These are phyloP conservation scores for Termitomyces sp. DNA, from an alignment of 768 basidiomycete species.

Conservation along the genomic window DNA sequence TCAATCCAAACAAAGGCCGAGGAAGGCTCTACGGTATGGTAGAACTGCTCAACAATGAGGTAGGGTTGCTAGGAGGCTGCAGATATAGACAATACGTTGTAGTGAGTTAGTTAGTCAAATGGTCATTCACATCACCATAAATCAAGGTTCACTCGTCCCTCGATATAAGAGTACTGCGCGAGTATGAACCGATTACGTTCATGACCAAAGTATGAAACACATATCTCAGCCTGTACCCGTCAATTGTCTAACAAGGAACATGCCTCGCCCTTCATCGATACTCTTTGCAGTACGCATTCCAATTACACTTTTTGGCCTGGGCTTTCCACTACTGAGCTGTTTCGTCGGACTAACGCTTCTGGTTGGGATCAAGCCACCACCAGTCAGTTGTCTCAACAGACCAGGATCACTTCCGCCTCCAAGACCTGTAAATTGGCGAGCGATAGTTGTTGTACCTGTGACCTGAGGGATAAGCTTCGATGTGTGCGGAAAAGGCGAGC, in stretches of 20 bases:
- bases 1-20: too few relatives aligned
- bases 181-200: too few relatives aligned
- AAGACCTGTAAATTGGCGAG: slow-evolving; percentile 69
- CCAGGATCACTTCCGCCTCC: slow-evolving; percentile 33
- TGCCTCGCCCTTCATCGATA: slow-evolving; percentile 62
- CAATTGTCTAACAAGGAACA: slow-evolving; percentile 76
- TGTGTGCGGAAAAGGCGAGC: slow-evolving; percentile 37
- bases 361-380: slow-evolving; percentile 61
- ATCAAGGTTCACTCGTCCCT: too few relatives aligned
- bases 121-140: too few relatives aligned
- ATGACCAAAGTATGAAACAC: background rate
- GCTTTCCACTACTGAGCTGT: slow-evolving; percentile 43
- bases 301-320: slow-evolving; percentile 75
- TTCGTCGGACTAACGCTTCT: slow-evolving; percentile 77
- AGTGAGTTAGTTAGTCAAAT: too few relatives aligned
- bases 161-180: too few relatives aligned
- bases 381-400: slow-evolving; percentile 55
- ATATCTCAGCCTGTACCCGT: slow-evolving; percentile 42
- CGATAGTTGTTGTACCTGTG: slow-evolving; percentile 69
- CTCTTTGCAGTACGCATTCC: slow-evolving; percentile 61
- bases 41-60: too few relatives aligned
- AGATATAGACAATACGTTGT: too few relatives aligned
- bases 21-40: too few relatives aligned
- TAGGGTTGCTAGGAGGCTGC: too few relatives aligned
- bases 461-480: slow-evolving; percentile 44